Base-by-base conservation (phyloP, 108 stramenopile species). In the Pseudonitzschia pungens region DNA sequence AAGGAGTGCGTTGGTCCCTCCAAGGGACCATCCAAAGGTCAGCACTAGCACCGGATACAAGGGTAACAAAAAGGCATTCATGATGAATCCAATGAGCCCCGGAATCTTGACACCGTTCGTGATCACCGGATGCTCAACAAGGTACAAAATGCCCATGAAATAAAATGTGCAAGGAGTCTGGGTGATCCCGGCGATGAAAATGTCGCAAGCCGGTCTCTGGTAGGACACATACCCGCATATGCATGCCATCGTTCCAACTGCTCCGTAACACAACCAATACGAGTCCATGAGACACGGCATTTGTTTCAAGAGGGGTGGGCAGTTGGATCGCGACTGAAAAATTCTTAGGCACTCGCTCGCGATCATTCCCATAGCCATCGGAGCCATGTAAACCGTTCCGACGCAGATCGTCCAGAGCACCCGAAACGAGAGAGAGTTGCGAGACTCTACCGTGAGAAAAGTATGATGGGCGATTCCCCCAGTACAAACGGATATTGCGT, bases 181-280 rank as follows among this genome's bases (percentile, higher is more conserved):
- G 14, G 91, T 90, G 16, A 79, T 83, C 0, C 92, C 95, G 0
- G 92, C 91, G 66, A 96, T 81, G 71, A 96, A 96, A 51, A 93
- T 96, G 67, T 96, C 95, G 67, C 92, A 94, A 15, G 93, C 95
- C 4, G 95, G 95, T 29, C 93, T 87, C 72, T 93, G 85, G 68
- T 81, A 93, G 63, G 82, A 84, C 64, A 92, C 79, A 53, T 76
- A 81, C 29, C 92, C 92, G 50, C 65, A 62, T 10, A 76, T 82
- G 51, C 80, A 80, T 32, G 89, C 73, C 27, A 59, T 59, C 0
- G 89, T 80, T 31, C 87, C 74, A 69, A 68, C 74, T 8, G 68
- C 8, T 26, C 88, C 90, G 72, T 78, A 96, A 20, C 44, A 48
- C 6, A 77, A 77, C 92, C 95, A 96, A 58, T 91, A 88, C 69